Evolutionary conservation across 2,329 filamentous ascomycete species (phyloP).

Genomic region (Fusarium sterilihyphosum): DNA sequence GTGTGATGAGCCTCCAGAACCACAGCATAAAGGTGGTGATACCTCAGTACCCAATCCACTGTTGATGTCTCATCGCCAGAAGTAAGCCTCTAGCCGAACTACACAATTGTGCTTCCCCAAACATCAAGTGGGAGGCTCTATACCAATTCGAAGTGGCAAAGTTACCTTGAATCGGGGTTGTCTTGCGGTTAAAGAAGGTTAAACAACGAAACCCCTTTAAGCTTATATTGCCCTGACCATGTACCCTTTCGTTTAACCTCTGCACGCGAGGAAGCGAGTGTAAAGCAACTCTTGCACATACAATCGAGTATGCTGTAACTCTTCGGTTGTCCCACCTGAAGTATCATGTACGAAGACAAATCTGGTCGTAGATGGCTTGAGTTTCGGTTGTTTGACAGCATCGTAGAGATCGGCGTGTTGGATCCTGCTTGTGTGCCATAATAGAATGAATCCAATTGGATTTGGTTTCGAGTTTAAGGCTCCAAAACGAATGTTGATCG

Average conservation of each 20-base stretch:
- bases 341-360: conserved; percentile 6
- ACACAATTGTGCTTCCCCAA: conserved; percentile 21
- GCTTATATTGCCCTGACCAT: conserved; percentile 40
- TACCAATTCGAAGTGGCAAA: neutral
- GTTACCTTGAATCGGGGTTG: conserved; percentile 20
- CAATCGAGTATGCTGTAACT: neutral
- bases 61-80: conserved; percentile 22
- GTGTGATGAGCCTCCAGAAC: conserved; percentile 22
- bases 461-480: neutral
- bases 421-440: conserved; percentile 19
- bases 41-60: conserved; percentile 31
- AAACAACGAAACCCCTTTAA: conserved; percentile 36
- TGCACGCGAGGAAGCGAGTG: conserved; percentile 14
- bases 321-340: conserved; percentile 15
- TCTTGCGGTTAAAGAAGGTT: conserved; percentile 13
- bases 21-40: conserved; percentile 32
- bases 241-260: conserved; percentile 13
- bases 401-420: neutral
- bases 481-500: neutral
- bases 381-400: neutral
- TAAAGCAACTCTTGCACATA: conserved; percentile 1
- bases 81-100: conserved; percentile 33
- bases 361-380: conserved; percentile 3
- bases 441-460: neutral
- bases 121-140: neutral